Percentiles rank a stretch among this genome's conserved stretches.
These are phyloP conservation scores for Kluyveromyces dobzhanskii DNA, from an alignment of 805 yeast species.

Conservation along the genomic window DNA sequence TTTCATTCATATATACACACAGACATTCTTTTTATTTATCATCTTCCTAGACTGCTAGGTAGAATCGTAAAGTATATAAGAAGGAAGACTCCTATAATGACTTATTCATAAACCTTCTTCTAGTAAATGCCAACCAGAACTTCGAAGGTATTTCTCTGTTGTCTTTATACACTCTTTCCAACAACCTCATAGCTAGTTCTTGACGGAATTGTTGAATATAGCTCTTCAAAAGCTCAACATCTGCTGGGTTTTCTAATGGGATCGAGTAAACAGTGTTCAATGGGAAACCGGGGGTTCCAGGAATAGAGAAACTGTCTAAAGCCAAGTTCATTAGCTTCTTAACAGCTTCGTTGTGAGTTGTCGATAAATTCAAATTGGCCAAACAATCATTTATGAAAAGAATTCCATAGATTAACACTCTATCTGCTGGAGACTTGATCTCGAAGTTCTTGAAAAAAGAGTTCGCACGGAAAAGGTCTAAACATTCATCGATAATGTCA, in stretches of 20 bases:
- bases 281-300: constrained; percentile 95
- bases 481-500: constrained; percentile 84
- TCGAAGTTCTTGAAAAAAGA: constrained; percentile 95
- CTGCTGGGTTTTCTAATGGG: constrained; percentile 66
- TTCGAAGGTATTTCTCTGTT: constrained; percentile 64
- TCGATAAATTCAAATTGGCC: constrained; percentile 43
- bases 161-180: constrained; percentile 61
- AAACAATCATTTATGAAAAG: constrained; percentile 82
- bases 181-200: constrained; percentile 75
- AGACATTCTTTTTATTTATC: no score
- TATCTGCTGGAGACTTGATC: constrained; percentile 90
- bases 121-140: constrained; percentile 92
- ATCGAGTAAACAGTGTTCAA: constrained; percentile 63
- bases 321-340: constrained; percentile 75
- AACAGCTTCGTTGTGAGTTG: constrained; percentile 50
- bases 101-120: constrained; percentile 94
- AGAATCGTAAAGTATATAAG: no score
- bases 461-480: constrained; percentile 91
- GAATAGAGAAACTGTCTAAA: constrained; percentile 79
- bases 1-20: no score
- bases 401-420: constrained; percentile 89
- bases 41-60: no score
- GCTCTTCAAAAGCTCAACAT: constrained; percentile 68
- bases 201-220: constrained; percentile 92
- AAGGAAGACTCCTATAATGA: constrained; percentile 27